Base-by-base conservation (phyloP, 257 asterid genomes). In the Gentiana macrophylla region DNA sequence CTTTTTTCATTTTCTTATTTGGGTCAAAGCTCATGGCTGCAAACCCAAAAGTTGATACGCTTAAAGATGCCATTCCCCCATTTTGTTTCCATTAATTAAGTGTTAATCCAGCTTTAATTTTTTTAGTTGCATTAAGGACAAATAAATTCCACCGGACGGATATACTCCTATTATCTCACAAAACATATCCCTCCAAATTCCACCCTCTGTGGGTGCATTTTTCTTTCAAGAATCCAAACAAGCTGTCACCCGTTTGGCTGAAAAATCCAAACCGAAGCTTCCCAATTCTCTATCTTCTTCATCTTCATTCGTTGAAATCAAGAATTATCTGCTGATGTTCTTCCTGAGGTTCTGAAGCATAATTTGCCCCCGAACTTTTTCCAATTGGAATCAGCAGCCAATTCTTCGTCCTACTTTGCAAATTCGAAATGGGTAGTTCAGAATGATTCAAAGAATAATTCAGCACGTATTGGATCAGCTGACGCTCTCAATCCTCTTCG, bases 161-260 rank as follows among this genome's bases (percentile, higher is more conserved):
- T 24, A 24, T 24, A 24, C 24, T 24, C 24, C 24, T 24, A 24
- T 24, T 24, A 24, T 24, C 24, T 24, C 24, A 24, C 24, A 24
- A 24, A 24, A 24, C 24, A 24, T 24, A 24, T 24, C 24, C 24
- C 24, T 24, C 24, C 24, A 24, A 24, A 24, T 24, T 24, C 24
- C 24, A 24, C 24, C 24, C 24, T 24, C 24, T 24, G 24, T 24
- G 76, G 96, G 95, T 3, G 78, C 96, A 12, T 86, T 82, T 75
- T 90, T 86, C 82, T 62, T 90, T 66, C 90, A 82, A 64, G 94
- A 90, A 82, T 90, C 98, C 60, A 90, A 84, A 63, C 94, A 80
- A 59, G 86, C 95, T 51, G 89, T 86, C 0, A 32, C 84, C 62
- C 79, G 77, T 32, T 37, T 86, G 37, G 62, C 69, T 50, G 68